A percentile compares a stretch with the other conserved stretches of the same genome.
phyloP scores from a whole-genome alignment of 768 basidiomycete genomes.

The Mrakia blollopis region DNA sequence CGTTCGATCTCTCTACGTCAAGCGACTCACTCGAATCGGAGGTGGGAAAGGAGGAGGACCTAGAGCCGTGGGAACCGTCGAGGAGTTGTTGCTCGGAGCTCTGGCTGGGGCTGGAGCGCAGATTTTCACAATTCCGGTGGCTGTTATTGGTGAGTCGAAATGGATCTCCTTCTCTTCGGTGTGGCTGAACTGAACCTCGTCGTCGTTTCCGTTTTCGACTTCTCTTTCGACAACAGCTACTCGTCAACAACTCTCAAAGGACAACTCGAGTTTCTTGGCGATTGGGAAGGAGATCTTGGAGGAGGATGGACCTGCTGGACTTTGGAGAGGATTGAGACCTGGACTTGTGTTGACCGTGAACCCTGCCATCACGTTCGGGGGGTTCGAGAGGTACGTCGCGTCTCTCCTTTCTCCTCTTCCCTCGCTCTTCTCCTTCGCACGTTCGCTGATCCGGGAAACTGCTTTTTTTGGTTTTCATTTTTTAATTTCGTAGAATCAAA shows the following conservation, averaged over 20 bases:
- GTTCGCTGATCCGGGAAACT: no score
- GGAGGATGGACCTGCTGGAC: conserved; percentile 77
- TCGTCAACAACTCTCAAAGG: conserved; percentile 69
- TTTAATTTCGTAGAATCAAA: conserved; percentile 53
- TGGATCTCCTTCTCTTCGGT: not conserved
- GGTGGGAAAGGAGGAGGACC: not conserved
- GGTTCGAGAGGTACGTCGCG: conserved; percentile 63
- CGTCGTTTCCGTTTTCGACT: not conserved
- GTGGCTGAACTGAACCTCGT: not conserved
- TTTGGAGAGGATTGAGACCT: conserved; percentile 88
- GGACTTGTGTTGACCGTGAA: conserved; percentile 93
- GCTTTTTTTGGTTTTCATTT: not conserved
- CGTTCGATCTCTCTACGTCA: conserved; percentile 76
- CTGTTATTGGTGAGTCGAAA: conserved; percentile 54
- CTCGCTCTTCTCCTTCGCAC: no score
- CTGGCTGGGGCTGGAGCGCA: conserved; percentile 90
- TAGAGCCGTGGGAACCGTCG: conserved; percentile 39
- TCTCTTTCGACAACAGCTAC: conserved; percentile 68
- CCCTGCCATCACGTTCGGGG: conserved; percentile 94
- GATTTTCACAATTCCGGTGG: conserved; percentile 95
- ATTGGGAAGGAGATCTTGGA: conserved; percentile 81
- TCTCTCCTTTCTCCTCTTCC: not conserved
- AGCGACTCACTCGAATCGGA: conserved; percentile 53
- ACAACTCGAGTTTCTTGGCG: conserved; percentile 53
- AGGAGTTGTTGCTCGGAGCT: conserved; percentile 81